These are phyloP conservation scores for Dentipellis fragilis DNA, from an alignment of 768 basidiomycete species.

Conservation along the genomic window DNA sequence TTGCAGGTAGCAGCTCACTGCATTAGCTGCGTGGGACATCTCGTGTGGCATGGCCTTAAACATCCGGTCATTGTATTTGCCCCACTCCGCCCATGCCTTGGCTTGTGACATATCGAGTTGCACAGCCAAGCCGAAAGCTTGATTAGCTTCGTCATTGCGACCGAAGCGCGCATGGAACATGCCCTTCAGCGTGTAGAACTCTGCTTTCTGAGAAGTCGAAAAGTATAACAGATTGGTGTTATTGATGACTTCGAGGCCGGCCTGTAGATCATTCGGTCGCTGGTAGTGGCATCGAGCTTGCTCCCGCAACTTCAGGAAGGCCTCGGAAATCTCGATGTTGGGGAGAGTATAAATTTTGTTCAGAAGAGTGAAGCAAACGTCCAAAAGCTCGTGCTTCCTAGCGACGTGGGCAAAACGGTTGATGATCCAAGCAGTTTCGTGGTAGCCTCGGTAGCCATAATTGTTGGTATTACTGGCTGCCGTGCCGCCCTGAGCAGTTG, in stretches of 20 bases:
- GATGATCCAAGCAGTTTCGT: conserved; percentile 99
- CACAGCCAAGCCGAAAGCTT: conserved; percentile 89
- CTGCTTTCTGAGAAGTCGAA: conserved; percentile 87
- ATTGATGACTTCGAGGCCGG: conserved; percentile 96
- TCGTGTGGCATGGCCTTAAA: conserved; percentile 81
- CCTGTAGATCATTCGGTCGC: conserved; percentile 84
- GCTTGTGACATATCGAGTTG: conserved; percentile 92
- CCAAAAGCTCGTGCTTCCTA: conserved; percentile 89
- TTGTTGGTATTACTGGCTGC: conserved; percentile 58
- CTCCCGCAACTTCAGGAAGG: conserved; percentile 96
- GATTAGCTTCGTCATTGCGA: conserved; percentile 81
- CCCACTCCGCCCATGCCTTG: conserved; percentile 99
- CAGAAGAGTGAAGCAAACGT: conserved; percentile 89
- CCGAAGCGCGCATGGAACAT: conserved; percentile 92
- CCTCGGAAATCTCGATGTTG: conserved; percentile 99
- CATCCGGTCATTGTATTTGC: conserved; percentile 83
- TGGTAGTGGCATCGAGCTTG: conserved; percentile 98
- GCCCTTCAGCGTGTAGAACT: conserved; percentile 96
- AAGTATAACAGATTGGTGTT: conserved; percentile 99
- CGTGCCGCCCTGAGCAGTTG: conserved; percentile 36
- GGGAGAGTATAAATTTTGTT: conserved; percentile 98
- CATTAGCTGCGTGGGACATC: conserved; percentile 71
- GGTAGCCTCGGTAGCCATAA: conserved; percentile 91
- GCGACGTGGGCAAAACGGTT: conserved; percentile 99
- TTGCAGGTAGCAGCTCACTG: conserved; percentile 96